Conservation (phyloP, 495 filamentous ascomycete species). For the Amphirosellinia nigrospora region DNA sequence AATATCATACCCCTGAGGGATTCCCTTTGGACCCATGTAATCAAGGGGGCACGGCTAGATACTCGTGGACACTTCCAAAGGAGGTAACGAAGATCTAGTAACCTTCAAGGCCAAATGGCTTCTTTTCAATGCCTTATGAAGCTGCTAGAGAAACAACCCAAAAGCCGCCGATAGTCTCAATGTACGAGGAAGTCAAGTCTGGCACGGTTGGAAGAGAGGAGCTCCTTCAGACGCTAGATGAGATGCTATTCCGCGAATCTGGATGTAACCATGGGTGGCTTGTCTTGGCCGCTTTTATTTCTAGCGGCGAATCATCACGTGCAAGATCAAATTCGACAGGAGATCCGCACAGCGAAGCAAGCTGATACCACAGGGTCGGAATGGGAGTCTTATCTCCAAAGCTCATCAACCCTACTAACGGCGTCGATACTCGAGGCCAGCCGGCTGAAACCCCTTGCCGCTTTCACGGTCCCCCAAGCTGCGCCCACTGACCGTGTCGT, state of each 20-base stretch:
- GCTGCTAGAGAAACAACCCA: not conserved
- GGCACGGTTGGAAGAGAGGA: constrained; percentile 23
- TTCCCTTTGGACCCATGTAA: not conserved
- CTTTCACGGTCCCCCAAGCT: constrained; percentile 47
- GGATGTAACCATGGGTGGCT: constrained; percentile 48
- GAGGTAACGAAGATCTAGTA: not conserved
- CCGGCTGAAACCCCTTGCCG: constrained; percentile 44
- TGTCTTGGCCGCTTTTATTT: constrained; percentile 50
- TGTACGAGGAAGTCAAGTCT: constrained; percentile 32
- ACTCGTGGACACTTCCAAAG: not conserved
- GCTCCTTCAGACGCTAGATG: constrained; percentile 50
- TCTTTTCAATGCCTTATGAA: not conserved
- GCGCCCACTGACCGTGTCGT: constrained; percentile 40
- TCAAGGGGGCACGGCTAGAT: not conserved
- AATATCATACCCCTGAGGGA: not conserved
- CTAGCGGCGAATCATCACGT: constrained; percentile 41
- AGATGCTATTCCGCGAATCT: constrained; percentile 54
- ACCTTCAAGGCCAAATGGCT: not conserved
- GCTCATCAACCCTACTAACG: constrained; percentile 34
- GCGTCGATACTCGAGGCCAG: constrained; percentile 44
- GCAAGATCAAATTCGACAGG: constrained; percentile 37
- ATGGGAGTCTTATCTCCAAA: constrained; percentile 30
- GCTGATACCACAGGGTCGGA: constrained; percentile 18
- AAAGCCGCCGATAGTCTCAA: constrained; percentile 26
- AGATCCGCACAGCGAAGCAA: not conserved